Evolutionary conservation across 2,329 filamentous ascomycete genomes (phyloP).

Genomic region (Trichoderma citrinoviride): DNA sequence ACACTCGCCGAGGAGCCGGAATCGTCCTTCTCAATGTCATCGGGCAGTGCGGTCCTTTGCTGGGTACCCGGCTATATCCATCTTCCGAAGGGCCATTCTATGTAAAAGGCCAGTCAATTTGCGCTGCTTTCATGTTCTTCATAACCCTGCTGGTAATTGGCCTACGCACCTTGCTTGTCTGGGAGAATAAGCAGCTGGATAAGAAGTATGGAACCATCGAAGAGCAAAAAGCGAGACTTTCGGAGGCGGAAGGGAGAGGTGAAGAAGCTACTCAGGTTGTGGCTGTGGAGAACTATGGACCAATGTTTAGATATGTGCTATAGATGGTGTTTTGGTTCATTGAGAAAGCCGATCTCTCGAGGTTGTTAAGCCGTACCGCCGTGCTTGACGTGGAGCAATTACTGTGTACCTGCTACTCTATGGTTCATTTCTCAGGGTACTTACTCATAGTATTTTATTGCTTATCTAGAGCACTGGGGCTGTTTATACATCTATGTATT

Average conservation of each 20-base stretch:
- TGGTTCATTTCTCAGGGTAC: too few species aligned
- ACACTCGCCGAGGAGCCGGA: constrained; percentile 64
- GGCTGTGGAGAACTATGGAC: constrained; percentile 27
- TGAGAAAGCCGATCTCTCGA: too few species aligned
- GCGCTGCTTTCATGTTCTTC: constrained; percentile 28
- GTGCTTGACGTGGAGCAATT: too few species aligned
- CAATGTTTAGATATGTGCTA: constrained; percentile 27
- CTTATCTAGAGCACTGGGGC: not conserved
- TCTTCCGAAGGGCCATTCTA: constrained; percentile 54
- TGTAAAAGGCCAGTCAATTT: constrained; percentile 28
- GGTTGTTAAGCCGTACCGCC: too few species aligned
- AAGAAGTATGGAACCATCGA: constrained; percentile 12
- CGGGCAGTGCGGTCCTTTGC: constrained; percentile 68
- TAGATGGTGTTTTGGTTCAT: not conserved
- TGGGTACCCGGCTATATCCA: constrained; percentile 61
- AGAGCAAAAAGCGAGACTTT: constrained; percentile 11
- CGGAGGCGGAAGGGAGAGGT: not conserved
- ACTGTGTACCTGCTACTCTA: too few species aligned
- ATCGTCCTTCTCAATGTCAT: constrained; percentile 74
- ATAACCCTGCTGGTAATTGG: constrained; percentile 23
- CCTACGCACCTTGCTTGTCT: constrained; percentile 21
- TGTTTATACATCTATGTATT: not conserved
- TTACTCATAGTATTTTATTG: not conserved
- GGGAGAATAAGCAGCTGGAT: constrained; percentile 26
- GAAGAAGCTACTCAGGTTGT: constrained; percentile 6